Evolutionary conservation across 116 monocot species (phyloP).

Genomic region (Zostera marina): DNA sequence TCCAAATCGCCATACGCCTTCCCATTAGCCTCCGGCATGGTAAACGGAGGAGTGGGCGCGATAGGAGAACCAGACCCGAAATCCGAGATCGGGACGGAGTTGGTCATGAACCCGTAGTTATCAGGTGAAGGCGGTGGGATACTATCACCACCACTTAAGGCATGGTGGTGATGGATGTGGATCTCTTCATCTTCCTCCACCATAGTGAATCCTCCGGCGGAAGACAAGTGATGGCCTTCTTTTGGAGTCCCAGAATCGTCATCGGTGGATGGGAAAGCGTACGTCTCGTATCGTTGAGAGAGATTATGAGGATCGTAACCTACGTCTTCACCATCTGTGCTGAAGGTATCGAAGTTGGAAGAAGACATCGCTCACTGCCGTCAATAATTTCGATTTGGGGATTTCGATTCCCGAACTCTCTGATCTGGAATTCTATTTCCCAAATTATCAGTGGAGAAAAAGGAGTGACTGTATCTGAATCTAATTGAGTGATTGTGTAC

Average conservation of each 20-base stretch:
- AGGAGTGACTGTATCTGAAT: too few species aligned
- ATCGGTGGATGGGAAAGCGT: slow-evolving; percentile 4
- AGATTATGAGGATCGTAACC: slow-evolving; percentile 34
- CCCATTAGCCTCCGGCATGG: slow-evolving; percentile 36
- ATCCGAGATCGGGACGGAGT: neutral
- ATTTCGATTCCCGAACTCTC: too few species aligned
- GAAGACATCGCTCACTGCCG: neutral
- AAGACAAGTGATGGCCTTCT: neutral
- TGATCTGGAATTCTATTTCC: too few species aligned
- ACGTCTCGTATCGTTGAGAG: slow-evolving; percentile 18
- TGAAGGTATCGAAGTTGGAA: slow-evolving; percentile 43
- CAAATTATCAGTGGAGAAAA: too few species aligned
- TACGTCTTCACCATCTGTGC: slow-evolving; percentile 26
- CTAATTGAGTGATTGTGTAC: too few species aligned
- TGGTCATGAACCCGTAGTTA: slow-evolving; percentile 6
- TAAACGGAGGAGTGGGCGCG: slow-evolving; percentile 7
- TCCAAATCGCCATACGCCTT: slow-evolving; percentile 9
- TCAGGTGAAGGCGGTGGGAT: slow-evolving; percentile 9
- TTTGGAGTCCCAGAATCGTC: slow-evolving; percentile 4
- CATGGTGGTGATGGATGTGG: slow-evolving; percentile 10
- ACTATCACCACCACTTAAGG: neutral
- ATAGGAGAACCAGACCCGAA: neutral
- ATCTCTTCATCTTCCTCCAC: neutral
- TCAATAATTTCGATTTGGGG: neutral
- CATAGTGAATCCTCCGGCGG: neutral